Base-by-base conservation (phyloP, 768 basidiomycete species). In the Lactifluus rugatus region DNA sequence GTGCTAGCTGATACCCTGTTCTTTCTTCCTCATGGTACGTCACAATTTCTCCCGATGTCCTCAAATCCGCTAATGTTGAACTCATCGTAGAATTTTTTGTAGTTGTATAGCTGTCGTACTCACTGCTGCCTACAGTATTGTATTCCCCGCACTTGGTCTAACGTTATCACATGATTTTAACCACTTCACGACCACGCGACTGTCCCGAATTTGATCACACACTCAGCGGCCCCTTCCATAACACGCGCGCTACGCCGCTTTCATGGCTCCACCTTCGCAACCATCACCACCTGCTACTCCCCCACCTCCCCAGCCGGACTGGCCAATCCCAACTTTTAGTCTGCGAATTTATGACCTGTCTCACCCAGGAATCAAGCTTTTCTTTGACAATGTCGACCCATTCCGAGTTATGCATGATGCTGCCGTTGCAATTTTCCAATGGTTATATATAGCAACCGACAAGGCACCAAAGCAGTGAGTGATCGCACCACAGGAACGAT, bases 321-420 rank as follows among this genome's bases (percentile, higher is more conserved):
- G 78, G 78, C 76, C 73, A 1, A 70, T 82, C 41, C 84, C 84
- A 36, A 78, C 71, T 46, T 70, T 86, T 48, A 69, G 72, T 21
- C 67, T 85, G 46, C 75, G 72, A 32, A 70, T 86, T 32, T 78
- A 83, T 2, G 79, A 84, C 64, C 70, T 86, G 21, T 66, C 70
- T 1, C 81, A 84, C 66, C 71, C 77, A 36, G 85, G 83, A 16
- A 75, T 75, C 11, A 62, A 68, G 11, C 66, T 83, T 52, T 85
- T 87, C 71, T 68, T 85, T 47, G 62, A 70, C 36, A 73, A 71
- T 60, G 75, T 83, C 57, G 67, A 78, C n/a, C 74, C 78, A 14
- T 70, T 65, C 64, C 58, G 67, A 62, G 39, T 66, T 19, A 69
- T 77, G 21, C 68, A 62, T 11, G 64, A 66, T 17, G 71, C 73